These are phyloP conservation scores for Astrocystis sublimbata DNA, from an alignment of 495 filamentous ascomycete genomes.

Conservation along the genomic window DNA sequence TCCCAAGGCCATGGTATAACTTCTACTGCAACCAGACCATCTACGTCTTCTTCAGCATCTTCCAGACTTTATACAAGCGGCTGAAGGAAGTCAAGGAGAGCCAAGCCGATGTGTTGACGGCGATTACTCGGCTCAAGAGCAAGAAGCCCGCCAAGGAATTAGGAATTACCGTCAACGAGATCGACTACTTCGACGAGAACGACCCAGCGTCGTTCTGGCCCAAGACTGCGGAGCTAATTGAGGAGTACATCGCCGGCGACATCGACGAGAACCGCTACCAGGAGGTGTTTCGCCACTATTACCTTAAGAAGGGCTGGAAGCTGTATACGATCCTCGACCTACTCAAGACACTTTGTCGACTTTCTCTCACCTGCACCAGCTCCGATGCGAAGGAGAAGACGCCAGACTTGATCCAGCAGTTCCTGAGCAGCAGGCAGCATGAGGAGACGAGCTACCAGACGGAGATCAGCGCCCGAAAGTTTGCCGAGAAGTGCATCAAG, in stretches of 20 bases:
- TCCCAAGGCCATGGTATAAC: conserved; percentile 74
- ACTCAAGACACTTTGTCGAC: conserved; percentile 71
- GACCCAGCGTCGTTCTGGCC: conserved; percentile 53
- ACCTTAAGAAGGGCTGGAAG: conserved; percentile 84
- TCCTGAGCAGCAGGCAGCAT: conserved; percentile 76
- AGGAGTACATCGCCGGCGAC: conserved; percentile 81
- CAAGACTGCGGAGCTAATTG: conserved; percentile 64
- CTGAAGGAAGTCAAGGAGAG: conserved; percentile 77
- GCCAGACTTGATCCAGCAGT: conserved; percentile 77
- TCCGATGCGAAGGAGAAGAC: conserved; percentile 89
- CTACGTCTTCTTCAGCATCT: conserved; percentile 89
- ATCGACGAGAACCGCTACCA: conserved; percentile 80
- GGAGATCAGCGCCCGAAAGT: conserved; percentile 83
- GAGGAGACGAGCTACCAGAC: conserved; percentile 79
- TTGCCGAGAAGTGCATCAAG: conserved; percentile 81
- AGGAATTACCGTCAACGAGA: conserved; percentile 60
- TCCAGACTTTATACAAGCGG: conserved; percentile 83
- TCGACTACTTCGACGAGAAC: conserved; percentile 47
- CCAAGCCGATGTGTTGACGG: conserved; percentile 68
- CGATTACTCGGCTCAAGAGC: conserved; percentile 66
- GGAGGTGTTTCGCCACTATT: conserved; percentile 84
- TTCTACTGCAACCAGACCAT: conserved; percentile 88
- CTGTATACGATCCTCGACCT: conserved; percentile 89
- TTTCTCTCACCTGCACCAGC: conserved; percentile 71
- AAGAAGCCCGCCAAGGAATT: conserved; percentile 80